These are phyloP conservation scores for Musa acuminata DNA, from an alignment of 176 grass and related monocot species.

Conservation along the genomic window DNA sequence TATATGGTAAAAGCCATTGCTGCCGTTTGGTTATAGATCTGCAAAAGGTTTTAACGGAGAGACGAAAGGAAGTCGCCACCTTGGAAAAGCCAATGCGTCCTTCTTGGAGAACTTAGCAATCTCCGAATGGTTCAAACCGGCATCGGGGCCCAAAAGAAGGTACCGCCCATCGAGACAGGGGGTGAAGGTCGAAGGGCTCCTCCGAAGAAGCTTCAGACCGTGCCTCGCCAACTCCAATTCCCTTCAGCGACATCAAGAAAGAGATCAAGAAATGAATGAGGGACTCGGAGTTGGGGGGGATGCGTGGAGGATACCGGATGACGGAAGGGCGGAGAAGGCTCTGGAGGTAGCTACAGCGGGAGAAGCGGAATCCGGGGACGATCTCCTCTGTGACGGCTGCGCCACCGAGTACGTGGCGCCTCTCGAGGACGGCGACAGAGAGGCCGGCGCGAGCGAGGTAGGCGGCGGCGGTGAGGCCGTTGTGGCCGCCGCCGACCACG, in stretches of 20 bases:
- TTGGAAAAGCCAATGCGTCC: constrained; percentile 68
- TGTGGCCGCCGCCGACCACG: constrained; percentile 91
- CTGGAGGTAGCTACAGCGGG: constrained; percentile 82
- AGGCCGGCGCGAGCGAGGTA: constrained; percentile 75
- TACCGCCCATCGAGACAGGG: constrained; percentile 74
- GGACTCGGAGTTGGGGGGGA: constrained; percentile 25
- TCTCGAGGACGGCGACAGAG: constrained; percentile 65
- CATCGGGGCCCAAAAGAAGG: constrained; percentile 69
- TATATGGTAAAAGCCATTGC: neutral
- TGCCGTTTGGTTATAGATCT: neutral
- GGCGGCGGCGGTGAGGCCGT: constrained; percentile 83
- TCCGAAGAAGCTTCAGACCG: constrained; percentile 66
- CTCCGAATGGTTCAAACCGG: constrained; percentile 60
- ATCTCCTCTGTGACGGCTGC: constrained; percentile 72
- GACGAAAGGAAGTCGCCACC: constrained; percentile 24
- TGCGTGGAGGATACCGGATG: constrained; percentile 37
- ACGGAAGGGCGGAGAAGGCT: constrained; percentile 6
- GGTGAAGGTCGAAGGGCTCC: constrained; percentile 74
- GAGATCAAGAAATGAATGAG: neutral
- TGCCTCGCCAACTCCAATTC: constrained; percentile 85
- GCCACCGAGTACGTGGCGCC: constrained; percentile 61
- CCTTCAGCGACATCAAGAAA: constrained; percentile 22
- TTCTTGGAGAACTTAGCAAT: constrained; percentile 89
- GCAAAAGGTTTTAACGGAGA: neutral
- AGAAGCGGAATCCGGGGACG: constrained; percentile 84